phyloP scores from a whole-genome alignment of 345 rosid genomes.

The Citrus australasica region DNA sequence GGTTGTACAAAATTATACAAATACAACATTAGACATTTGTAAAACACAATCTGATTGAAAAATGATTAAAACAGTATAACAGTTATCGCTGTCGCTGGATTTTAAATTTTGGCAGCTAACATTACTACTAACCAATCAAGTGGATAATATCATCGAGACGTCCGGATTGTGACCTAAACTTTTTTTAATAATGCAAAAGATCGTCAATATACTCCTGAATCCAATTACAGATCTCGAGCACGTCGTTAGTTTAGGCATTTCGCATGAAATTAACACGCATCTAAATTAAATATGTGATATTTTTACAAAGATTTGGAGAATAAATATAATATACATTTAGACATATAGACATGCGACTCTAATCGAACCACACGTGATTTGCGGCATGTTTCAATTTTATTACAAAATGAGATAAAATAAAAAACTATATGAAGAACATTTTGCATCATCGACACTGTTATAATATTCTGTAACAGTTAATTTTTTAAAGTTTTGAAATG shows the following conservation, averaged over 20 bases:
- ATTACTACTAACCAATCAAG: not conserved
- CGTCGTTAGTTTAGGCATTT: not conserved
- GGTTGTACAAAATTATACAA: fast-evolving
- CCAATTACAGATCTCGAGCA: not conserved
- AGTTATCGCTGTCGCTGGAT: not conserved
- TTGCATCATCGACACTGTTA: not conserved
- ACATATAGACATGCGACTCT: not conserved
- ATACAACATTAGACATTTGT: too few species aligned
- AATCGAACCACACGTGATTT: not conserved
- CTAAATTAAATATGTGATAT: not conserved
- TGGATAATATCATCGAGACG: not conserved
- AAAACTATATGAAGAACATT: not conserved
- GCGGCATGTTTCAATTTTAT: not conserved
- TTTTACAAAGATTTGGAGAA: not conserved
- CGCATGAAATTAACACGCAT: not conserved
- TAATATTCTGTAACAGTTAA: not conserved
- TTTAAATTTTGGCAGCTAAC: not conserved
- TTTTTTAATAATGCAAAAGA: not conserved
- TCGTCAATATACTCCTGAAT: not conserved
- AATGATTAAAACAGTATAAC: not conserved
- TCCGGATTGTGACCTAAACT: not conserved
- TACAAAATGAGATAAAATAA: not conserved
- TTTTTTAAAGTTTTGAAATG: not conserved
- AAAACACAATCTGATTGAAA: too few species aligned
- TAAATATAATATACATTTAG: too few species aligned